Evolutionary conservation across 768 basidiomycete genomes (phyloP).

Genomic region (Tylopilus subfusipes): DNA sequence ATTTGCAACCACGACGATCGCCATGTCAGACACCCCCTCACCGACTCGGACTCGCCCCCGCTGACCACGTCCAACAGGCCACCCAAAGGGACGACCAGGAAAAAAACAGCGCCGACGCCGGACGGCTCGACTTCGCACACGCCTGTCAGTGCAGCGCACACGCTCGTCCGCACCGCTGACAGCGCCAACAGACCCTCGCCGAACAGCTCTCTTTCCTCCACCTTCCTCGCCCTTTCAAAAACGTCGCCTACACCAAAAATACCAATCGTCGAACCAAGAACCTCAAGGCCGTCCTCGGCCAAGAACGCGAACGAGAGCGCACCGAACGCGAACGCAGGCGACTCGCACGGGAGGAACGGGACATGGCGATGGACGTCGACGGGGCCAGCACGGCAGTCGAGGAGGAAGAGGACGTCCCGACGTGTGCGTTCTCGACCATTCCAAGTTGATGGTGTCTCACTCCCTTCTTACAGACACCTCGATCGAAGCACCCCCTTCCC

Average conservation of each 20-base stretch:
- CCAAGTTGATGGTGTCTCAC: background rate
- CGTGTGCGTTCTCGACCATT: constrained; percentile 46
- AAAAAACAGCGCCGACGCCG: background rate
- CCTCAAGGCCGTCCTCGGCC: constrained; percentile 70
- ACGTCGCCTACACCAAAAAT: constrained; percentile 65
- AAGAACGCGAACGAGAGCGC: constrained; percentile 77
- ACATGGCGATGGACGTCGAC: constrained; percentile 53
- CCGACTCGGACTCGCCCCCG: background rate
- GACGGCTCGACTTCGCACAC: background rate
- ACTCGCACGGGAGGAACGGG: constrained; percentile 44
- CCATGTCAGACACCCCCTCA: background rate
- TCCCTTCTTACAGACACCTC: constrained; percentile 53
- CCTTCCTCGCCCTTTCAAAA: constrained; percentile 74
- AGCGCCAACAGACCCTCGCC: constrained; percentile 52
- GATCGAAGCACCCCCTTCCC: constrained; percentile 81
- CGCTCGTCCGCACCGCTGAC: background rate
- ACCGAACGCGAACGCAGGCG: constrained; percentile 58
- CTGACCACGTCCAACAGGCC: background rate
- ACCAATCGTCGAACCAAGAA: constrained; percentile 72
- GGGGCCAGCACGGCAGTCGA: constrained; percentile 23
- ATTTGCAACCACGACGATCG: background rate
- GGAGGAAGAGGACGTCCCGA: constrained; percentile 68
- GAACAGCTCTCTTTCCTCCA: constrained; percentile 75
- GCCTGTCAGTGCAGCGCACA: background rate
- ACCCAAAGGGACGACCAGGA: constrained; percentile 5